Evolutionary conservation across 176 grass and related monocot species (phyloP).

Genomic region (Oryza longistaminata): DNA sequence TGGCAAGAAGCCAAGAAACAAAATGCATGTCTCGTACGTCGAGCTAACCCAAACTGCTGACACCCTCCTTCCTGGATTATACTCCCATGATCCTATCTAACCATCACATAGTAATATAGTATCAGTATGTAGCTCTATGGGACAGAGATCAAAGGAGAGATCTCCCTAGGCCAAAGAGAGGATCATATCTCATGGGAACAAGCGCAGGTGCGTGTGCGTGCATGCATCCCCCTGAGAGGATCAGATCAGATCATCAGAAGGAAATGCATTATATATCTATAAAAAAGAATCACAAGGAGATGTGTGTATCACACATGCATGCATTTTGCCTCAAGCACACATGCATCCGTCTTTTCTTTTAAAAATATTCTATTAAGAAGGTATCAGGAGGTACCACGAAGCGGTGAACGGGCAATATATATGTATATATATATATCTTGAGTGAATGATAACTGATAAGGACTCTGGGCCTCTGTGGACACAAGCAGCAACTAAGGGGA

Average conservation of each 20-base stretch:
- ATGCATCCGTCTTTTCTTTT: too few relatives aligned
- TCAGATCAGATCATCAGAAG: not conserved
- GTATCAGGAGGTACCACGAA: too few relatives aligned
- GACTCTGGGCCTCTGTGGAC: too few relatives aligned
- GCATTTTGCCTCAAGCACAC: too few relatives aligned
- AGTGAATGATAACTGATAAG: not conserved
- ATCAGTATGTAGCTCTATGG: constrained; percentile 23
- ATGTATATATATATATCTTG: too few relatives aligned
- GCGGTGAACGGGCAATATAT: too few relatives aligned
- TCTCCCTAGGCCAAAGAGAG: constrained; percentile 33
- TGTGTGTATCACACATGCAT: not conserved
- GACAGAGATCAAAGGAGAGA: constrained; percentile 38
- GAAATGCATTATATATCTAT: not conserved
- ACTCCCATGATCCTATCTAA: not conserved
- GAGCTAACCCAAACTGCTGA: constrained; percentile 15
- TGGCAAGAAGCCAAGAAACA: not conserved
- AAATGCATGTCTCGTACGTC: not conserved
- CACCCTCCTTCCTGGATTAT: not conserved
- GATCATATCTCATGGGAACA: constrained; percentile 32
- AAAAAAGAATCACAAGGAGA: not conserved
- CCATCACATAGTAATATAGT: not conserved
- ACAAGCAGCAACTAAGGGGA: not conserved
- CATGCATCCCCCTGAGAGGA: not conserved
- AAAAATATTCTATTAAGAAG: too few relatives aligned
- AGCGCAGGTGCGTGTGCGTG: not conserved